phyloP scores from a whole-genome alignment of 179 eudicot genomes.

The Silene noctiflora region DNA sequence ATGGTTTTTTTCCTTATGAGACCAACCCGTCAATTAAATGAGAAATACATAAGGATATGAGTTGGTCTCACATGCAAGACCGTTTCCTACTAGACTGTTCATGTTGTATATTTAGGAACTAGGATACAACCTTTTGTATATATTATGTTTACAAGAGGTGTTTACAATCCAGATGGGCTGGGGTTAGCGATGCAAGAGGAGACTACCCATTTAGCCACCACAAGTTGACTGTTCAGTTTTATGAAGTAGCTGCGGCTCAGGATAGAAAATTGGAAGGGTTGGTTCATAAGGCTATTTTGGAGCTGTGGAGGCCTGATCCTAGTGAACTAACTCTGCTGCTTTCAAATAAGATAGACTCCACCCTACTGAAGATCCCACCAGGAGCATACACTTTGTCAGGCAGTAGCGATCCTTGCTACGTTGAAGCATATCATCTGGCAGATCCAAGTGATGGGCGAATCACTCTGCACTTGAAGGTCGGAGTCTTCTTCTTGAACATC shows the following conservation, averaged over 20 bases:
- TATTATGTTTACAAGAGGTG: constrained; percentile 12
- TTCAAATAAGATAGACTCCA: constrained; percentile 63
- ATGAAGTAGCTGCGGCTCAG: constrained; percentile 94
- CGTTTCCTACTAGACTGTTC: not conserved
- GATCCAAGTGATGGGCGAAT: constrained; percentile 96
- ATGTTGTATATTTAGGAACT: constrained; percentile 14
- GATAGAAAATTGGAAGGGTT: constrained; percentile 93
- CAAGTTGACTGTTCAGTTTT: constrained; percentile 92
- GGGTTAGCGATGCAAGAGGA: constrained; percentile 83
- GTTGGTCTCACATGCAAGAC: not conserved
- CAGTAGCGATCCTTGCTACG: constrained; percentile 97
- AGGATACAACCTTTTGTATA: not conserved
- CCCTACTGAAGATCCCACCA: constrained; percentile 76
- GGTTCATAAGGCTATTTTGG: constrained; percentile 91
- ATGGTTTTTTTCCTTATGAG: not conserved
- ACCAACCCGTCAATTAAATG: not conserved
- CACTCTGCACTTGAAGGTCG: constrained; percentile 90
- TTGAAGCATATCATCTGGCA: constrained; percentile 93
- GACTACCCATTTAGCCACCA: constrained; percentile 99
- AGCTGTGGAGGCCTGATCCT: constrained; percentile 98
- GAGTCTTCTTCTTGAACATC: constrained; percentile 12
- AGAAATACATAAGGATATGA: no score
- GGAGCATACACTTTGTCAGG: constrained; percentile 80
- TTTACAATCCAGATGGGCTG: constrained; percentile 77
- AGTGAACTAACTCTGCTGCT: constrained; percentile 76